Evolutionary conservation across 1,284 basidiomycete species (phyloP).

Genomic region (Somion occarium): DNA sequence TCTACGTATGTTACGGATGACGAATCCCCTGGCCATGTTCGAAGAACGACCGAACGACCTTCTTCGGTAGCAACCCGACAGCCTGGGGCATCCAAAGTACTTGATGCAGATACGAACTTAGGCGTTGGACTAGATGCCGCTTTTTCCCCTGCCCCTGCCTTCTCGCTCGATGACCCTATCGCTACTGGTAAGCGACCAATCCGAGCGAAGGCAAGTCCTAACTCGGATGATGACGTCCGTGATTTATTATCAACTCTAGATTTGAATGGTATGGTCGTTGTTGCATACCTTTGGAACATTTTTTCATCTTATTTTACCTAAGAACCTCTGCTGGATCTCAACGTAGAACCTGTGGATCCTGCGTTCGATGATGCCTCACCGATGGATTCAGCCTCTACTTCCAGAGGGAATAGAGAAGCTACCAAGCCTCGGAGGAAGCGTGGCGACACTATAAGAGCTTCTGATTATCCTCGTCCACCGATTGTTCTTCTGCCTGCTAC

Average conservation of each 20-base stretch:
- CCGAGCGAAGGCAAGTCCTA: slow-evolving; percentile 3
- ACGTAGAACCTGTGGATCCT: too few relatives aligned
- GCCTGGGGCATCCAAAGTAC: neutral
- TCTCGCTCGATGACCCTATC: neutral
- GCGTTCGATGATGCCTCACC: too few relatives aligned
- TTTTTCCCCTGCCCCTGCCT: slow-evolving; percentile 12
- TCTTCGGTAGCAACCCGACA: neutral
- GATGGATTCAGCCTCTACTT: neutral
- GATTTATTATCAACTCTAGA: slow-evolving; percentile 28
- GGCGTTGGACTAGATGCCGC: slow-evolving; percentile 11
- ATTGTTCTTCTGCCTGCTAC: slow-evolving; percentile 10
- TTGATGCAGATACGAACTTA: neutral
- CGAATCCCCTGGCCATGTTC: slow-evolving; percentile 7
- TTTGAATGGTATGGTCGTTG: slow-evolving; percentile 24
- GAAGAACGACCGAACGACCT: neutral
- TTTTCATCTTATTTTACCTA: too few relatives aligned
- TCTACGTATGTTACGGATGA: slow-evolving; percentile 22
- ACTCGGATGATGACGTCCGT: slow-evolving; percentile 18
- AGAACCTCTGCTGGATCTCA: too few relatives aligned
- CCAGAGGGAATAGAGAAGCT: neutral
- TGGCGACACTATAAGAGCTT: slow-evolving; percentile 44
- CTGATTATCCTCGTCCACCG: slow-evolving; percentile 31
- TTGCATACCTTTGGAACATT: neutral
- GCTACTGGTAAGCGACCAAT: neutral
- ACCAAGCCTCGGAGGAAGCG: slow-evolving; percentile 31